Evolutionary conservation across 2,329 filamentous ascomycete genomes (phyloP), one percentile per base, ranked within the genome.

Genomic region (Trichocomaceae sp.): DNA sequence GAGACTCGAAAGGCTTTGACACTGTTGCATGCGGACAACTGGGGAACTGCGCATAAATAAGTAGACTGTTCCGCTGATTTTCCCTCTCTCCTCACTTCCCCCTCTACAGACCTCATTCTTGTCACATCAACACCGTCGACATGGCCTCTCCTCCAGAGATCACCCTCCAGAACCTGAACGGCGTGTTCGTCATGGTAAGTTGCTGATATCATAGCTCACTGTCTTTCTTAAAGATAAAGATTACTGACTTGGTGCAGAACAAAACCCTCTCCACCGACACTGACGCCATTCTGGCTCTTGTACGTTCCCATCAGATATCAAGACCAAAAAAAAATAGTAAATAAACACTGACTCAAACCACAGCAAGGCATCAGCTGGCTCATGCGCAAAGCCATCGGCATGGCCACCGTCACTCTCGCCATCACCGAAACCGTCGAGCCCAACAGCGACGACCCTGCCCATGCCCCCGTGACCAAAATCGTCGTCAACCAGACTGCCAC

Each of bases 101-200:
- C 8, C 26, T 29, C 26, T 29, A 29, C 4, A 26, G 7, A 4
- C 23, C 23, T 3, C 23, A 26, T 26, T 4, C 23, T 3, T 26
- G 23, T 26, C 23, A 26, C 23, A 26, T 26, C 23, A 26, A 4
- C 23, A 26, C 7, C 23, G 23, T 26, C 26, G 10, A 5, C 65
- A 91, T 91, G 87, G 86, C 87, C 60, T 85, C 86, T 58, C 87
- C 88, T 54, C 70, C 79, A 51, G 77, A 79, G 58, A 82, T 85
- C 75, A 88, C 79, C 49, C 79, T 84, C 63, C 79, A 79, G 60
- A 79, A 89, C 75, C 79, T 91, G 62, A 83, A 72, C 63, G 88
- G 87, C 59, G 81, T 79, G 65, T 91, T 84, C 79, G 69, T 77
- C 56, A 80, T 91, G 79, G 86, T 88, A 76, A 46, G 37, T 33